Evolutionary conservation across 1,284 basidiomycete species (phyloP).

Genomic region (Exobasidium cylindrosporum): DNA sequence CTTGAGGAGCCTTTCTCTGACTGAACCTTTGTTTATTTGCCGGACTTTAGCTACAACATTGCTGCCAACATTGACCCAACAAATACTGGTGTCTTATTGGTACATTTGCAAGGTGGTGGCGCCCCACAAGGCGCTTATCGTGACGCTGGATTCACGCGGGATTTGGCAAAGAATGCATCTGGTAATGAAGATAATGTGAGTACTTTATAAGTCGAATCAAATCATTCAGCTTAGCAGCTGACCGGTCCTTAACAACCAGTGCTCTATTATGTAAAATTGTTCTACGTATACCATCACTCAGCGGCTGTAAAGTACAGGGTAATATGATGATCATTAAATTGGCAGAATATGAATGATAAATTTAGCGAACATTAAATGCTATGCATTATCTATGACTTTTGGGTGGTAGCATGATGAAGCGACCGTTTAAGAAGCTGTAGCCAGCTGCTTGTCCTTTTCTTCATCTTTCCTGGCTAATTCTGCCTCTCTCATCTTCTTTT

Average conservation of each 20-base stretch:
- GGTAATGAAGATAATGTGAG: constrained; percentile 38
- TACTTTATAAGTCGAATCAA: too few species aligned
- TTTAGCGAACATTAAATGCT: neutral
- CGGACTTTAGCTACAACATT: constrained; percentile 61
- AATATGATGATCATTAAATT: too few species aligned
- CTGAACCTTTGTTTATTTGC: constrained; percentile 55
- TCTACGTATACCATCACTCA: neutral
- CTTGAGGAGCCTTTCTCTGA: too few species aligned
- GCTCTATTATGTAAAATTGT: neutral
- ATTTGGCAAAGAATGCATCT: constrained; percentile 41
- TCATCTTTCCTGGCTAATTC: constrained; percentile 35
- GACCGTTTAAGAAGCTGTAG: constrained; percentile 60
- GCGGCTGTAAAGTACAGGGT: too few species aligned
- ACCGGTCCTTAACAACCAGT: too few species aligned
- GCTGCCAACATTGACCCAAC: constrained; percentile 73
- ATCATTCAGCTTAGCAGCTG: too few species aligned
- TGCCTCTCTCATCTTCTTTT: constrained; percentile 50
- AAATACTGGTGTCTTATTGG: constrained; percentile 82
- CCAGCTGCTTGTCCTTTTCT: constrained; percentile 30
- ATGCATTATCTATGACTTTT: neutral
- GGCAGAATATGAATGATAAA: too few species aligned
- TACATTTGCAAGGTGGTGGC: constrained; percentile 63
- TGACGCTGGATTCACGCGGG: constrained; percentile 40
- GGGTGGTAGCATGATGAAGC: constrained; percentile 58
- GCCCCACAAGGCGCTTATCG: constrained; percentile 34